A percentile compares a stretch with the other conserved stretches of the same genome.
Conservation (phyloP, 2,329 filamentous ascomycete genomes). For the Decorospora gaudefroyi region DNA sequence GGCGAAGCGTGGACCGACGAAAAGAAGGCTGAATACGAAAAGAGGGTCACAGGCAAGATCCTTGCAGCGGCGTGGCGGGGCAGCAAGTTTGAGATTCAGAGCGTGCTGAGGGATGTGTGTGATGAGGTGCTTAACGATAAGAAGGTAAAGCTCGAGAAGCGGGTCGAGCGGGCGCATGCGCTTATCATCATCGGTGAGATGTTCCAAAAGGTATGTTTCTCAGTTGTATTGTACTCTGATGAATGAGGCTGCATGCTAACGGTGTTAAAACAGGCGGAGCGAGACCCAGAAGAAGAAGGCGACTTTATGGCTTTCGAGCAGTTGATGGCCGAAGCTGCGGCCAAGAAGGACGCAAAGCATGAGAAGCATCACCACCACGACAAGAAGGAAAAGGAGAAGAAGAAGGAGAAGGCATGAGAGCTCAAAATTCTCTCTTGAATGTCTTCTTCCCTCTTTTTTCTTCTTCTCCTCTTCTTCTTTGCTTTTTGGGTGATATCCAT, state of each 20-base stretch:
- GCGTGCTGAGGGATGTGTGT: slow-evolving; percentile 91
- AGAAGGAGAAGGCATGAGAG: slow-evolving; percentile 33
- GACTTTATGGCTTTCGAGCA: slow-evolving; percentile 99
- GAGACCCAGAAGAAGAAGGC: slow-evolving; percentile 93
- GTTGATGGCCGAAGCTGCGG: slow-evolving; percentile 91
- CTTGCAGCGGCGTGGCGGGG: slow-evolving; percentile 95
- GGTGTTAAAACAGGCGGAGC: slow-evolving; percentile 70
- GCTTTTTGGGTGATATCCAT: slow-evolving; percentile 37
- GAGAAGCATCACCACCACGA: slow-evolving; percentile 66
- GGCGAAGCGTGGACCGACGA: slow-evolving; percentile 99
- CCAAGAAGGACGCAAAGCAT: slow-evolving; percentile 85
- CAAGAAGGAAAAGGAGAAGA: slow-evolving; percentile 40
- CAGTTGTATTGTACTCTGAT: not conserved
- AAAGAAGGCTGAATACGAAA: slow-evolving; percentile 93
- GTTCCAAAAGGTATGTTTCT: slow-evolving; percentile 73
- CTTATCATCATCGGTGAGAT: slow-evolving; percentile 87
- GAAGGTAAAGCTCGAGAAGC: slow-evolving; percentile 79
- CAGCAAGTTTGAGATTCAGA: slow-evolving; percentile 97
- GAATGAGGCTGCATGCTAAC: not conserved
- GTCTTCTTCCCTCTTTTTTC: not conserved
- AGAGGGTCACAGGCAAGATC: slow-evolving; percentile 95
- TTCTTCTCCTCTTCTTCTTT: slow-evolving; percentile 11
- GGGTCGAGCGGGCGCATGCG: slow-evolving; percentile 87
- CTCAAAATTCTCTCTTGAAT: not conserved
- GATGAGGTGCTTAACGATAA: slow-evolving; percentile 81